These are phyloP conservation scores for Malus asiatica DNA, from an alignment of 306 rosid genomes.

Conservation along the genomic window DNA sequence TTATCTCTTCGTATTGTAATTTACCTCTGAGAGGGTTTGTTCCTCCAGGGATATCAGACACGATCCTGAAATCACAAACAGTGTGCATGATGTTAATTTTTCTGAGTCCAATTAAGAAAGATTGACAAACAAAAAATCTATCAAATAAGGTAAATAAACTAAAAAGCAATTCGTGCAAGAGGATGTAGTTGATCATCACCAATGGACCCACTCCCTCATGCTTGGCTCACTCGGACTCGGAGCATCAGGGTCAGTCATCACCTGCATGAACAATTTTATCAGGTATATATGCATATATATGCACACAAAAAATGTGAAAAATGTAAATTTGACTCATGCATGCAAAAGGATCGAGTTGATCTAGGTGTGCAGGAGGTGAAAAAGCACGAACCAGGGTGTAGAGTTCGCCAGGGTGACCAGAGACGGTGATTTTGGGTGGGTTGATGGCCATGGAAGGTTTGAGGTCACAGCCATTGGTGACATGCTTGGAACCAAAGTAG, in stretches of 20 bases:
- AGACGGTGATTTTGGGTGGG: slow-evolving; percentile 56
- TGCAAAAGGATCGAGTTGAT: neutral
- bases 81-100: neutral
- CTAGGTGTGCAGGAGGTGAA: neutral
- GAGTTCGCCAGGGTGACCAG: slow-evolving; percentile 44
- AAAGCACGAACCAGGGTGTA: slow-evolving; percentile 53
- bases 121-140: neutral
- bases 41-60: slow-evolving; percentile 79
- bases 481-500: slow-evolving; percentile 62
- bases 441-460: slow-evolving; percentile 57
- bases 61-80: slow-evolving; percentile 44
- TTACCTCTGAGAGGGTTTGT: slow-evolving; percentile 58
- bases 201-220: slow-evolving; percentile 84
- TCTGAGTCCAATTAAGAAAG: neutral
- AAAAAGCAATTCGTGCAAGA: neutral
- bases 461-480: slow-evolving; percentile 78
- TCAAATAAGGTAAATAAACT: neutral
- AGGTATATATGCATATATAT: neutral
- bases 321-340: neutral
- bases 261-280: slow-evolving; percentile 31
- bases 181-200: slow-evolving; percentile 23
- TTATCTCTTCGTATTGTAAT: neutral
- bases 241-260: slow-evolving; percentile 93
- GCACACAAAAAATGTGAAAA: neutral
- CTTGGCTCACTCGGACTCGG: slow-evolving; percentile 95